These are phyloP conservation scores for Glonium stellatum DNA, from an alignment of 495 filamentous ascomycete genomes.

Conservation along the genomic window DNA sequence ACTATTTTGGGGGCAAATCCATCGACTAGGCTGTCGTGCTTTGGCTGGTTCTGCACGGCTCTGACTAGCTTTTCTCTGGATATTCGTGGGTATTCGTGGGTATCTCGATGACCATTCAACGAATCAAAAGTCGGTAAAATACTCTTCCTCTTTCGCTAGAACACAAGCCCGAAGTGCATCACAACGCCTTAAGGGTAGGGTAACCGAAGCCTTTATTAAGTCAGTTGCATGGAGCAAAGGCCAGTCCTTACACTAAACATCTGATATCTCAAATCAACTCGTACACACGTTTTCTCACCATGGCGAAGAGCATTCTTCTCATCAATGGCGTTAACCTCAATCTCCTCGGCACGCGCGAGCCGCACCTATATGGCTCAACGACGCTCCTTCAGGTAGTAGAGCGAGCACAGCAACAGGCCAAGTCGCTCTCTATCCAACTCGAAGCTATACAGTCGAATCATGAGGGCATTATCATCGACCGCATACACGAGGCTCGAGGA, in stretches of 20 bases:
- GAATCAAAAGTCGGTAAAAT: conserved; percentile 10
- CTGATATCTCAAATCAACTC: no score
- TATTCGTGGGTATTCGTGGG: no score
- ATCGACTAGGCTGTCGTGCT: no score
- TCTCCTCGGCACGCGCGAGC: conserved; percentile 67
- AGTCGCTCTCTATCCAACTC: conserved; percentile 39
- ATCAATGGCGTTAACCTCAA: conserved; percentile 79
- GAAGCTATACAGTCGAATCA: conserved; percentile 55
- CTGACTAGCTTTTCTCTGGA: no score
- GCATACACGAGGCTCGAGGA: conserved; percentile 29
- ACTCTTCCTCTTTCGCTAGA: conserved; percentile 7
- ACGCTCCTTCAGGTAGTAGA: conserved; percentile 54
- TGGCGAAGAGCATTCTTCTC: conserved; percentile 56
- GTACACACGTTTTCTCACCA: conserved; percentile 10
- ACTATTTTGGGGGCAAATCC: no score
- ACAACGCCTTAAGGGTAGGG: no score
- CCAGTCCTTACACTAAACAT: no score
- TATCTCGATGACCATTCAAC: conserved; percentile 1
- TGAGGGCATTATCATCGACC: conserved; percentile 52
- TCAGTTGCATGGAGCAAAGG: no score
- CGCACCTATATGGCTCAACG: conserved; percentile 59
- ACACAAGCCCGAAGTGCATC: no score
- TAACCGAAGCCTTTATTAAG: no score
- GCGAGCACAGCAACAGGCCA: conserved; percentile 41
- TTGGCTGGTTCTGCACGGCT: no score